These are phyloP conservation scores for Nemania bipapillata DNA, from an alignment of 2,329 filamentous ascomycete genomes.

Conservation along the genomic window DNA sequence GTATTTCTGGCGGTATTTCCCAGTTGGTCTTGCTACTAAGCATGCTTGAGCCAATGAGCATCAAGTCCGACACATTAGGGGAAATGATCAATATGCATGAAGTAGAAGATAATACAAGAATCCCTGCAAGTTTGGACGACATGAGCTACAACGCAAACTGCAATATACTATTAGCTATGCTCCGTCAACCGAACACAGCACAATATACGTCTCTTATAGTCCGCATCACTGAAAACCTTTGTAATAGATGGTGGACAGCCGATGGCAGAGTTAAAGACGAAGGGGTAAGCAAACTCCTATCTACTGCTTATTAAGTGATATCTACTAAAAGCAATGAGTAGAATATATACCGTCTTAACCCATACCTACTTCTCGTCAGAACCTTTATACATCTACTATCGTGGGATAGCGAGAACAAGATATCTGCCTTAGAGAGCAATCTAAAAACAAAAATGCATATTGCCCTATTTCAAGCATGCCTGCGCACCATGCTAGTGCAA, in stretches of 20 bases:
- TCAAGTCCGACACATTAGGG: too few species aligned
- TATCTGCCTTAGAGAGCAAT: conserved; percentile 36
- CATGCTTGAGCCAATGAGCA: conserved; percentile 38
- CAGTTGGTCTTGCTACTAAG: conserved; percentile 36
- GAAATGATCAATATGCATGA: conserved; percentile 47
- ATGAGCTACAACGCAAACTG: conserved; percentile 53
- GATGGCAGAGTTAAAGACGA: conserved; percentile 45
- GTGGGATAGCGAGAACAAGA: conserved; percentile 36
- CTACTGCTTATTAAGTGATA: too few species aligned
- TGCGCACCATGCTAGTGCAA: conserved; percentile 37
- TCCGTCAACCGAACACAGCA: conserved; percentile 45
- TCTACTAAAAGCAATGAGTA: conserved; percentile 21
- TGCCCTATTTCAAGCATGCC: conserved; percentile 40
- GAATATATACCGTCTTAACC: conserved; percentile 41
- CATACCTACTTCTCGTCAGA: conserved; percentile 39
- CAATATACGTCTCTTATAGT: conserved; percentile 40
- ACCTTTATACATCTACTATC: too few species aligned
- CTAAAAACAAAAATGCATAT: conserved; percentile 34
- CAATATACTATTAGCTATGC: conserved; percentile 50
- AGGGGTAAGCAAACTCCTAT: too few species aligned
- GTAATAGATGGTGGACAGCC: conserved; percentile 43
- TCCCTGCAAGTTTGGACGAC: too few species aligned
- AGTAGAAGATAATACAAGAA: too few species aligned
- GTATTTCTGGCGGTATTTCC: too few species aligned
- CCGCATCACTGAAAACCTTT: too few species aligned